Evolutionary conservation across 768 basidiomycete genomes (phyloP).

Genomic region (Hypholoma fasciculare): DNA sequence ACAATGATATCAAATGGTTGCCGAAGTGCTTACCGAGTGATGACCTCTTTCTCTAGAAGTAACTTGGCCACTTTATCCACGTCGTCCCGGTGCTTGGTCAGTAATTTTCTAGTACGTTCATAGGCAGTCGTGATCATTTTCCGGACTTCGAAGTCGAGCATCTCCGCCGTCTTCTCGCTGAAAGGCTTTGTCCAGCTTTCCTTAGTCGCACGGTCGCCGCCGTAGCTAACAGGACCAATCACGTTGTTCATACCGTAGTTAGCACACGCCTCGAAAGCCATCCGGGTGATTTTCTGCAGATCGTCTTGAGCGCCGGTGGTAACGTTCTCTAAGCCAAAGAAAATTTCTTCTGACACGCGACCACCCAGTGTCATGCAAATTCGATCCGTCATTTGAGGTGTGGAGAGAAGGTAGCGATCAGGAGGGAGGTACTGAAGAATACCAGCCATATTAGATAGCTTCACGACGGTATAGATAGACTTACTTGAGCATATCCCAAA

Average conservation of each 20-base stretch:
- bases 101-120: conserved; percentile 74
- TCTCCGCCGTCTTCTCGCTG: conserved; percentile 95
- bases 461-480: conserved; percentile 15
- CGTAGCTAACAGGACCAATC: conserved; percentile 96
- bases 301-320: conserved; percentile 99
- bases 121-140: conserved; percentile 96
- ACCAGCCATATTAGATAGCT: not conserved
- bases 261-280: conserved; percentile 95
- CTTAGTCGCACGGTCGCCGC: conserved; percentile 79
- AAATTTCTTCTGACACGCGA: conserved; percentile 97
- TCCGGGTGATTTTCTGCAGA: conserved; percentile 94
- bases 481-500: conserved; percentile 92
- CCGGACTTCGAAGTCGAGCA: conserved; percentile 87
- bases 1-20: not conserved
- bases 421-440: conserved; percentile 80
- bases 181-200: conserved; percentile 97
- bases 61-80: conserved; percentile 93
- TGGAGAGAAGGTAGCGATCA: conserved; percentile 93
- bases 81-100: conserved; percentile 79
- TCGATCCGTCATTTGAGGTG: conserved; percentile 90
- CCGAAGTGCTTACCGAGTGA: conserved; percentile 65
- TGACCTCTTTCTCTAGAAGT: conserved; percentile 92
- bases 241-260: conserved; percentile 97
- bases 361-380: conserved; percentile 99
- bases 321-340: conserved; percentile 89